Evolutionary conservation across 1,284 basidiomycete genomes (phyloP).

Genomic region (Farysia itapuensis): DNA sequence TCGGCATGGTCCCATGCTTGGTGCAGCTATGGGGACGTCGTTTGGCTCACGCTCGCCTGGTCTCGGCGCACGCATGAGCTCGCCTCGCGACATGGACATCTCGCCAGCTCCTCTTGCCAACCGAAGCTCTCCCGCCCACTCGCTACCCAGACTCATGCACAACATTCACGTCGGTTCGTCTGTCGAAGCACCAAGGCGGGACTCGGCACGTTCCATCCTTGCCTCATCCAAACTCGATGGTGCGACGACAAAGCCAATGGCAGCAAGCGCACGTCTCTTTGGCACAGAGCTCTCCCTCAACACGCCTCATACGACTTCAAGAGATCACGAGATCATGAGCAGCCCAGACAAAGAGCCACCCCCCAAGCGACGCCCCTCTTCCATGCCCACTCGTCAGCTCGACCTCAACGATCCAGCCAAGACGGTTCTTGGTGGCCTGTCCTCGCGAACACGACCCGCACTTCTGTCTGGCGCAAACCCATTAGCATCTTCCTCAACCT

Average conservation of each 20-base stretch:
- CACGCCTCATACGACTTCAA: constrained; percentile 15
- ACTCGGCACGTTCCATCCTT: not conserved
- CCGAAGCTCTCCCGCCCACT: constrained; percentile 17
- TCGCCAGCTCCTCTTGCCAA: constrained; percentile 29
- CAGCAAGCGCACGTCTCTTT: constrained; percentile 30
- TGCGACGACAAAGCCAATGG: not conserved
- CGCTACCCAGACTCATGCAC: constrained; percentile 15
- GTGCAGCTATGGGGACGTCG: constrained; percentile 46
- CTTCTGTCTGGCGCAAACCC: constrained; percentile 2
- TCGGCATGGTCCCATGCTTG: constrained; percentile 11
- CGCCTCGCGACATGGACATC: constrained; percentile 54
- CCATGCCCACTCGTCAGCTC: constrained; percentile 32
- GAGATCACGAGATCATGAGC: constrained; percentile 18
- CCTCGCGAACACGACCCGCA: constrained; percentile 10
- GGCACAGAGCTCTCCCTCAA: constrained; percentile 50
- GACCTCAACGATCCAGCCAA: constrained; percentile 20
- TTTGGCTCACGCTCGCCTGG: constrained; percentile 40
- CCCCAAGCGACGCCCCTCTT: constrained; percentile 40
- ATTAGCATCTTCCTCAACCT: not conserved
- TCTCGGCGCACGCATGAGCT: constrained; percentile 50
- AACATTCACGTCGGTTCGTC: constrained; percentile 10
- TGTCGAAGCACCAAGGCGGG: no score
- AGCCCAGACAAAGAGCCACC: constrained; percentile 51
- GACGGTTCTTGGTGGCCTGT: constrained; percentile 11
- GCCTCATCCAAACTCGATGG: not conserved